These are phyloP conservation scores for Serendipita sp. DNA, from an alignment of 768 basidiomycete genomes.

Conservation along the genomic window DNA sequence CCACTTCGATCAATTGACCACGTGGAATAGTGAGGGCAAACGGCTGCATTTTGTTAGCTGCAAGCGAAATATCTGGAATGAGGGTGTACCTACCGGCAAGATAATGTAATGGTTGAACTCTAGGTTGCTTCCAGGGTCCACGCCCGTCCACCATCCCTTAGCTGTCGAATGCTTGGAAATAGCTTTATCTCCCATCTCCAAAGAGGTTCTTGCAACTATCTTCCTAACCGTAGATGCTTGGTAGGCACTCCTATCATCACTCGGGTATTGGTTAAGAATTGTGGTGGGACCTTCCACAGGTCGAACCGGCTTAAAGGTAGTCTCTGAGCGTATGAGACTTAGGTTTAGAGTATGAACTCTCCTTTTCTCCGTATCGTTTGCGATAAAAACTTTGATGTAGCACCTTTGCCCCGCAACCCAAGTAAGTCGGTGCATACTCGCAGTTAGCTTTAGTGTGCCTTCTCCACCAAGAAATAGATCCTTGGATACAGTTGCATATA, in stretches of 20 bases:
- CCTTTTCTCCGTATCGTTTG: constrained; percentile 46
- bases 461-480: constrained; percentile 44
- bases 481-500: constrained; percentile 40
- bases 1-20: constrained; percentile 57
- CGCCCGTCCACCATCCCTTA: constrained; percentile 82
- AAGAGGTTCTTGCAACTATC: constrained; percentile 43
- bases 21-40: constrained; percentile 54
- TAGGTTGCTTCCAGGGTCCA: constrained; percentile 39
- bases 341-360: constrained; percentile 43
- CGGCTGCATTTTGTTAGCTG: constrained; percentile 24
- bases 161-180: constrained; percentile 57
- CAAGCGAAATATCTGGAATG: background rate
- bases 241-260: constrained; percentile 39
- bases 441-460: constrained; percentile 40
- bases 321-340: constrained; percentile 45
- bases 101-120: constrained; percentile 54
- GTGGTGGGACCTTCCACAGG: constrained; percentile 19
- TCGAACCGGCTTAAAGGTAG: constrained; percentile 42
- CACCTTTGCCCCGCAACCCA: constrained; percentile 78
- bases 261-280: constrained; percentile 11
- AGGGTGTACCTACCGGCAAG: constrained; percentile 44
- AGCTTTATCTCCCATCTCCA: constrained; percentile 49
- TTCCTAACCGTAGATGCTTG: constrained; percentile 45
- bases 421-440: constrained; percentile 46
- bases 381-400: constrained; percentile 43